Evolutionary conservation across 2,329 filamentous ascomycete genomes (phyloP), one percentile per base, ranked within the genome.

Genomic region (Aspergillus sp.): DNA sequence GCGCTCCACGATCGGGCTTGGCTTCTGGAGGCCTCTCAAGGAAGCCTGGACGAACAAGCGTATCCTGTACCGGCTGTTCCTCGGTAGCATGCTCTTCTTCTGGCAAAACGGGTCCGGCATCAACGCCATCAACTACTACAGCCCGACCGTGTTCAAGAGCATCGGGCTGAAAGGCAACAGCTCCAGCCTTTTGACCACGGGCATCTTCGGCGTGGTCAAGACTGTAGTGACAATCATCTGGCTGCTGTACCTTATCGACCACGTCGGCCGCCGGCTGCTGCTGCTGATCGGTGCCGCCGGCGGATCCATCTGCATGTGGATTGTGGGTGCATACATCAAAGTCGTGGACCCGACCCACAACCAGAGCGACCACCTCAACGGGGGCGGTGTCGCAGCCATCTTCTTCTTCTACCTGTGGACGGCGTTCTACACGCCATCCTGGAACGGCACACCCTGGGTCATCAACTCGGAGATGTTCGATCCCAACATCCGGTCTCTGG

Each of bases 81-180:
- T 93, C 10, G 90, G 90, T 50, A 84, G 84, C 58, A 84, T 90
- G 69, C 81, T 94, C 19, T 93, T 93, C 80, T 79, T 93, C 56
- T 92, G 87, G 83, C 90, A 94, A 75, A 94, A 94, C 68, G 88
- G 88, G 53, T 83, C 80, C 3, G 90, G 90, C 2, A 92, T 92
- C 78, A 92, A 92, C 66, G 89, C 89, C 19, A 88, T 90, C 78
- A 92, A 91, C 79, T 92, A 91, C 77, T 91, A 89, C 75, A 83
- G 80, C 1, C 88, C 89, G 0, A 88, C 84, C 0, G 84, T 91
- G 8, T 91, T 92, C 80, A 83, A 82, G 62, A 84, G 82, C 11
- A 84, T 90, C 42, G 88, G 88, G 13, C 78, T 90, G 13, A 81
- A 75, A 0, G 84, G 85, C 5, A 85, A 83, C 23, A 88, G 83